Evolutionary conservation across 2,329 filamentous ascomycete genomes (phyloP), one percentile per base, ranked within the genome.

Genomic region (Venturiaceae sp.): DNA sequence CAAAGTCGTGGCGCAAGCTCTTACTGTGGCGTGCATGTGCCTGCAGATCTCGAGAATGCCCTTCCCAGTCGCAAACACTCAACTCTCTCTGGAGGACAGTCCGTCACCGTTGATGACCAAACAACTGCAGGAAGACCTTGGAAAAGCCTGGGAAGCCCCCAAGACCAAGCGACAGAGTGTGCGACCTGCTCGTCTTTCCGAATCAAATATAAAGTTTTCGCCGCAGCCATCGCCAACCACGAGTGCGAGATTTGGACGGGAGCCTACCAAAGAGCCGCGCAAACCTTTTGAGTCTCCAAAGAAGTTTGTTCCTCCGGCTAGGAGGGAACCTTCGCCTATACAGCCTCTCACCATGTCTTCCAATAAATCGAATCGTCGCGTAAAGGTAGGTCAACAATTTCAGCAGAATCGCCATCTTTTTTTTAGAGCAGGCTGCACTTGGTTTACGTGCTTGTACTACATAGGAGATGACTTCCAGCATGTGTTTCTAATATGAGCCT

Each of bases 351-450:
- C 34, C 21, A 58, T 58, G 39, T 50, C 55, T 8, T 32, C 55
- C 19, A 58, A 54, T 32, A 58, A 58, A 58, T 41, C 34, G 21
- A 56, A 46, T 30, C 53, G 53, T 50, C 61, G 62, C 60, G 61
- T 60, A 54, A 61, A 62, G 57, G 46, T 53, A 46, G 32, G n/a
- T n/a, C n/a, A n/a, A n/a, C n/a, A n/a, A n/a, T n/a, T n/a, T n/a
- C n/a, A n/a, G 41, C 16, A 11, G 59, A 57, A 59, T 52, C 56
- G 55, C 13, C 13, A 16, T 13, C 13, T 39, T 39, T 39, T 39
- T 16, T 39, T 39, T 39, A n/a, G n/a, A n/a, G n/a, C n/a, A n/a
- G n/a, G n/a, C n/a, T n/a, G 34, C 39, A 55, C 58, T 41, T 58
- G 55, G 57, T 57, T 53, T 19, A n/a, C n/a, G n/a, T n/a, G n/a